A percentile compares a stretch with the other conserved stretches of the same genome.
These are phyloP conservation scores for Heritiera littoralis DNA, from an alignment of 345 rosid species.

Conservation along the genomic window DNA sequence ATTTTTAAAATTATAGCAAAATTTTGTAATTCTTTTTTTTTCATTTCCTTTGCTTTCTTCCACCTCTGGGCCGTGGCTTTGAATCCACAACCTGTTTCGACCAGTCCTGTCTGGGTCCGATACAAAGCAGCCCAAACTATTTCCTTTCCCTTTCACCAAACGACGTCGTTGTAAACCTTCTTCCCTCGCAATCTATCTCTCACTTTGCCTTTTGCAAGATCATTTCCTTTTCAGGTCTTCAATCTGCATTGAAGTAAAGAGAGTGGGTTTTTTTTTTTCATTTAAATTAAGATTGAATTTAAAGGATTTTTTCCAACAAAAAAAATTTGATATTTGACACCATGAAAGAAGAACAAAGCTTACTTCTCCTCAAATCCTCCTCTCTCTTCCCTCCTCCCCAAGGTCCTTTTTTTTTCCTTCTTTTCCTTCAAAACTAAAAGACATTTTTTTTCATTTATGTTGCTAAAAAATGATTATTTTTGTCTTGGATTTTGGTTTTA, in stretches of 20 bases:
- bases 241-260: slow-evolving; percentile 43
- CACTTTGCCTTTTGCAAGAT: not conserved
- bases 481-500: not conserved
- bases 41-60: no score
- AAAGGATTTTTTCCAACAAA: not conserved
- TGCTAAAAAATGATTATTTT: not conserved
- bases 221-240: not conserved
- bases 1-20: no score
- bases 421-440: not conserved
- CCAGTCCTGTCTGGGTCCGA: not conserved
- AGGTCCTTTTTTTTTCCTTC: slow-evolving; percentile 34
- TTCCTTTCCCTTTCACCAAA: not conserved
- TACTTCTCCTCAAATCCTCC: slow-evolving; percentile 50
- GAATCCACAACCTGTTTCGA: no score
- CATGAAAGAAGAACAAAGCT: slow-evolving; percentile 63
- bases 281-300: not conserved
- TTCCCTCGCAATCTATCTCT: not conserved
- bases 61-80: no score
- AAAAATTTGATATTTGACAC: slow-evolving; percentile 12
- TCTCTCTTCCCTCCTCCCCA: slow-evolving; percentile 58
- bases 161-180: not conserved
- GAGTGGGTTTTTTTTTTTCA: not conserved
- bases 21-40: no score
- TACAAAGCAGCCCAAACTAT: not conserved
- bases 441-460: not conserved